Base-by-base conservation (phyloP, 441 rosid species). In the Macaranga tanarius region DNA sequence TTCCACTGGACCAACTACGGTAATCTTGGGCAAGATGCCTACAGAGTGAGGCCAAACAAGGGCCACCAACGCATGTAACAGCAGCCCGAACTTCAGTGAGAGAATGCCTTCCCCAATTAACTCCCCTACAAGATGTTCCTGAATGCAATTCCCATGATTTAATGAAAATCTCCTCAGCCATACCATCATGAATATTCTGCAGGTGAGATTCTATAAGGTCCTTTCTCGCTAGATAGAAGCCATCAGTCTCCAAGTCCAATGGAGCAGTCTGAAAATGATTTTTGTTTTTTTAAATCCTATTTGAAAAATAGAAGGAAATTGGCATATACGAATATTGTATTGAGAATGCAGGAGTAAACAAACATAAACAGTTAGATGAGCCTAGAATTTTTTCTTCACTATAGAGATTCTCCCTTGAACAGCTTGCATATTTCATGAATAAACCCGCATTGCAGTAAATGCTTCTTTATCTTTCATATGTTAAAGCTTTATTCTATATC, bases 1-100 rank as follows among this genome's bases (percentile, higher is more conserved):
- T 90, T 79, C 99, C 99, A 56, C 95, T 86, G 17, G 93, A 89
- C 99, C 99, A 95, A 75, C 91, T 92, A 50, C 78, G 77, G 55
- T 92, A 91, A 73, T 91, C 99, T 84, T 87, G 94, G 64, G 93
- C 89, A 51, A 92, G 86, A 73, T 85, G 77, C 52, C 87, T 81
- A 61, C 94, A 95, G 50, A 92, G 76, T 3, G 94, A 83, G 58
- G 96, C 96, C 82, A 95, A 77, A 83, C 96, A 86, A 65, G 85
- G 65, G 42, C 96, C 96, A 40, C 92, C 87, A 44, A 86, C 82
- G 73, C 98, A 91, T 47, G 89, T 74, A 76, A 91, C 97, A 63
- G 94, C 95, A 68, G 95, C 97, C 26, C 95, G 88, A 60, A 95
- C 89, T 73, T 86, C 90, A 16, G 86, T 80, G 48, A 95, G 89